Evolutionary conservation across 2,329 filamentous ascomycete species (phyloP).

Genomic region (Sclerotinia nivalis): DNA sequence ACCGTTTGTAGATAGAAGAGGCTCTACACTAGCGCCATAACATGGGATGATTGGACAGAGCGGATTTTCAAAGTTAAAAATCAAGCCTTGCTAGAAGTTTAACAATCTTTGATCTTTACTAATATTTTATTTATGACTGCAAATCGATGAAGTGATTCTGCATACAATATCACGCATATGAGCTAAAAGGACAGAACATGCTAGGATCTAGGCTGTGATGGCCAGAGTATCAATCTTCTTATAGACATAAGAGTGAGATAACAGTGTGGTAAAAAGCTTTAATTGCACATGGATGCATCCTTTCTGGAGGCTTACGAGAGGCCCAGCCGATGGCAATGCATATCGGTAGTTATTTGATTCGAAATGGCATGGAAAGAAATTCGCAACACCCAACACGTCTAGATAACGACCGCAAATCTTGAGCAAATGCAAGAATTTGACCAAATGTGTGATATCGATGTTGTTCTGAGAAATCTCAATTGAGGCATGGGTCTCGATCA

Average conservation of each 20-base stretch:
- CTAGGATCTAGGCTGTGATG: background rate
- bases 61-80: background rate
- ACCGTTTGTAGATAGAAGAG: background rate
- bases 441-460: background rate
- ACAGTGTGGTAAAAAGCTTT: background rate
- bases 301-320: background rate
- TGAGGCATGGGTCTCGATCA: background rate
- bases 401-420: background rate
- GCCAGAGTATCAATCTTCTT: background rate
- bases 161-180: background rate
- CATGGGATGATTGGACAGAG: background rate
- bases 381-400: background rate
- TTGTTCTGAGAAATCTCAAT: background rate
- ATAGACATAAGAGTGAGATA: background rate
- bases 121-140: background rate
- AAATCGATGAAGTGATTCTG: background rate
- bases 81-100: background rate
- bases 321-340: background rate
- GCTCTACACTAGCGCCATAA: background rate
- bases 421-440: background rate
- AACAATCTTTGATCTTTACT: background rate
- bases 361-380: background rate
- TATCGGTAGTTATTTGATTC: background rate
- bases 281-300: background rate
- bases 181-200: background rate